phyloP scores from a whole-genome alignment of 192 early-diverging fungal species.

The Rhizophlyctis rosea region DNA sequence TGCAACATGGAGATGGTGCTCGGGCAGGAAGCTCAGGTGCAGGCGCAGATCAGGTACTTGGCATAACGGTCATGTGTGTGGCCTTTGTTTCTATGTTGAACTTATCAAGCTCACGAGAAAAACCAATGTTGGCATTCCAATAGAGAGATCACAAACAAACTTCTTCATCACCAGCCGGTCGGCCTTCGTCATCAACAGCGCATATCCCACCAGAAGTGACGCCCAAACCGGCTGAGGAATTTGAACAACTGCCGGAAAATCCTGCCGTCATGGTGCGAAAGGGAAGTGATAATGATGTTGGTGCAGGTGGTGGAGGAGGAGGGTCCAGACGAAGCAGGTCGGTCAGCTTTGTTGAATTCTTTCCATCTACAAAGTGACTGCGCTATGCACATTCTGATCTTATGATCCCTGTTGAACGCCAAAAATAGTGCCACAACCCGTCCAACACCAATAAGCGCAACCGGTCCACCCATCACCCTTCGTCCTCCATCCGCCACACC shows the following conservation, averaged over 20 bases:
- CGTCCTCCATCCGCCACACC: not conserved
- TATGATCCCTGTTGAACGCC: not conserved
- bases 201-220: no score
- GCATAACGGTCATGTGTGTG: no score
- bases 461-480: not conserved
- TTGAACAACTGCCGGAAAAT: slow-evolving; percentile 10
- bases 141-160: no score
- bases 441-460: not conserved
- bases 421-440: not conserved
- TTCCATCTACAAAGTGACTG: not conserved
- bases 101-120: no score
- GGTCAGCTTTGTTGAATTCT: not conserved
- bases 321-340: not conserved
- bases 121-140: no score
- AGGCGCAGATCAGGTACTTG: no score
- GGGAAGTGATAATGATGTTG: not conserved
- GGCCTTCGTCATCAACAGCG: no score
- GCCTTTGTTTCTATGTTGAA: no score
- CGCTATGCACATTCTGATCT: not conserved
- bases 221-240: not conserved
- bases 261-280: not conserved
- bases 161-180: no score
- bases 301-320: not conserved
- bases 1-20: no score
- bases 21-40: no score